Base-by-base conservation (phyloP, 345 rosid species). In the Cardamine resedifolia region DNA sequence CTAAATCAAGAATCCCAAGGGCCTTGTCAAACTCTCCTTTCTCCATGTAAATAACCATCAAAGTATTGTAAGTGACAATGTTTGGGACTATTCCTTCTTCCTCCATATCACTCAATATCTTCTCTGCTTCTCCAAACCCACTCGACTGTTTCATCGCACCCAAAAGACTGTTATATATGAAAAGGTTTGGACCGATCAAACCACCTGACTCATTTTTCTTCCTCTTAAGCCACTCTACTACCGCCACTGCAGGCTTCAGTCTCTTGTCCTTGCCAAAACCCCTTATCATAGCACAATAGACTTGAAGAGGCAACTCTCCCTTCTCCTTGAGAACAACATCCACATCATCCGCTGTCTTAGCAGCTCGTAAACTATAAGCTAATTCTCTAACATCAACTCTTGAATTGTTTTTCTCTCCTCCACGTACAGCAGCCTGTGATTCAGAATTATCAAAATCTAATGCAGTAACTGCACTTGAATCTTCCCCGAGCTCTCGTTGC, bases 221-320 rank as follows among this genome's bases (percentile, higher is more conserved):
- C 79, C 77, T 84, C 82, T 85, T 86, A 50, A 95, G 93, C 96
- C 97, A 95, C 60, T 83, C 85, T 60, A 91, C 87, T 52, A 95
- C 82, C 2, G 96, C 93, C 63, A 89, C 38, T 2, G 97, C 92
- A 70, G 87, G 81, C 30, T 80, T 77, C 70, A 90, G 57, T 72
- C 66, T 71, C 74, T 82, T 88, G 50, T 86, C 92, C 77, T 83
- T 83, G 15, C 96, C 99, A 43, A 88, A 83, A 55, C 86, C 87
- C 66, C 73, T 86, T 43, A 95, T 88, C 84, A 91, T 82, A 62
- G 87, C 78, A 15, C 85, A 83, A 73, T 78, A 85, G 6, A 88
- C 96, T 74, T 82, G 85, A 33, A 83, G 85, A 38, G 97, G 96
- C 72, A 91, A 69, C 26, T 78, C 87, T 57, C 80, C 87, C 63